Evolutionary conservation across 345 rosid species (phyloP), one percentile per base, ranked within the genome.

Genomic region (Aurinia saxatilis): DNA sequence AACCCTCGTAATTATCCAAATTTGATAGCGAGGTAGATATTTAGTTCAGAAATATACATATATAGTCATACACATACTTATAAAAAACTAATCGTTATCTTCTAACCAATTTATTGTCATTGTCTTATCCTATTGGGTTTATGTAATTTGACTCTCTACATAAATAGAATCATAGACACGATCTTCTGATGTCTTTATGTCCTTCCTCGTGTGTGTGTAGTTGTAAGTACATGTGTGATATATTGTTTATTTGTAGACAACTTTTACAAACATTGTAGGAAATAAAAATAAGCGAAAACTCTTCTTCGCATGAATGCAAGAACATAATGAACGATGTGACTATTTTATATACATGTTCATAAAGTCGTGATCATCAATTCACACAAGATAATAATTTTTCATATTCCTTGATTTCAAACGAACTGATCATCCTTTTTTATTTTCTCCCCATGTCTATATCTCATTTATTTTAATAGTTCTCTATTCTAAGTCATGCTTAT

Each of bases 201-300:
- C 49, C 48, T 25, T 51, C 35, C 19, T 39, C 34, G 66, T 53
- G 73, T 51, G 73, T 68, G 59, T 58, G 21, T 21, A 21, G 11
- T 46, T 48, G 27, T 25, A 25, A 15, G 64, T 67, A 67, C 65
- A 57, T 49, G 50, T 48, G 44, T 50, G 33, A 25, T 33, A 37
- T 3, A 35, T 38, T 9, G 19, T 34, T 17, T 59, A 10, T 58
- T 31, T 18, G 14, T 37, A 37, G 68, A 53, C 50, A 36, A 46
- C 56, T 51, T 45, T 27, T 17, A 0, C 5, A 27, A 45, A 36
- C 33, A 68, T 36, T 61, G 55, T 37, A 74, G 65, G 47, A 70
- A 74, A 71, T 69, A 74, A 53, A 71, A 66, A 42, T 51, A 54
- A 78, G 79, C 64, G 70, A 78, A 31, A 37, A 63, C 67, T 46